These are phyloP conservation scores for Berberis vulgaris DNA, from an alignment of 164 flowering plant genomes.

Conservation along the genomic window DNA sequence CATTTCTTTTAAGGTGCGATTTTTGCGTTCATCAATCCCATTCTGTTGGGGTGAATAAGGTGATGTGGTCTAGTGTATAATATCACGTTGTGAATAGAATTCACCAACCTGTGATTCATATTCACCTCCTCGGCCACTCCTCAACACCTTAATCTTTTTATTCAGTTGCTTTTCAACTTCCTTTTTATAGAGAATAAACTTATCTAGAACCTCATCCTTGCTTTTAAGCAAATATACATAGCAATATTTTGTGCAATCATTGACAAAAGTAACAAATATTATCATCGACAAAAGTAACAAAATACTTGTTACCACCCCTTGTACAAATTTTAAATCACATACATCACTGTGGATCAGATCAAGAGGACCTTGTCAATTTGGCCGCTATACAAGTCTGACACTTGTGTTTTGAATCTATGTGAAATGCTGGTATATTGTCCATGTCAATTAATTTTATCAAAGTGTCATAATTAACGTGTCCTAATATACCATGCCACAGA, in stretches of 20 bases:
- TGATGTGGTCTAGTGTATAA: slow-evolving; percentile 9
- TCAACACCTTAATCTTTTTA: slow-evolving; percentile 6
- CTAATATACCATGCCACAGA: too few relatives aligned
- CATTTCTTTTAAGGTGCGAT: slow-evolving; percentile 5
- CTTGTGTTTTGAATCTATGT: too few relatives aligned
- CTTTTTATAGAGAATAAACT: neutral
- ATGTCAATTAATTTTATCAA: too few relatives aligned
- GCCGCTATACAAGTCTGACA: too few relatives aligned
- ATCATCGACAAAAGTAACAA: slow-evolving; percentile 10
- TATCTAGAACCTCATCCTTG: slow-evolving; percentile 4
- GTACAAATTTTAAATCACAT: slow-evolving; percentile 5
- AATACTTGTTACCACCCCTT: slow-evolving; percentile 12
- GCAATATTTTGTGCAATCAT: neutral
- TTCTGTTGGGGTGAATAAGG: slow-evolving; percentile 13
- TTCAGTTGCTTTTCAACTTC: slow-evolving; percentile 14
- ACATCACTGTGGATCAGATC: slow-evolving; percentile 5
- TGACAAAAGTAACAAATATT: too few relatives aligned
- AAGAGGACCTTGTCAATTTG: too few relatives aligned
- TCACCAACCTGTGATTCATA: slow-evolving; percentile 4
- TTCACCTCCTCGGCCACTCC: slow-evolving; percentile 13
- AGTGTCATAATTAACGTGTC: too few relatives aligned
- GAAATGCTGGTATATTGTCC: too few relatives aligned
- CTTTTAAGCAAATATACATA: neutral
- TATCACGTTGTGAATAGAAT: slow-evolving; percentile 5
- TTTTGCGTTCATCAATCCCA: slow-evolving; percentile 4